Evolutionary conservation across 345 rosid species (phyloP), one percentile per base, ranked within the genome.

Genomic region (Citrus inodora): DNA sequence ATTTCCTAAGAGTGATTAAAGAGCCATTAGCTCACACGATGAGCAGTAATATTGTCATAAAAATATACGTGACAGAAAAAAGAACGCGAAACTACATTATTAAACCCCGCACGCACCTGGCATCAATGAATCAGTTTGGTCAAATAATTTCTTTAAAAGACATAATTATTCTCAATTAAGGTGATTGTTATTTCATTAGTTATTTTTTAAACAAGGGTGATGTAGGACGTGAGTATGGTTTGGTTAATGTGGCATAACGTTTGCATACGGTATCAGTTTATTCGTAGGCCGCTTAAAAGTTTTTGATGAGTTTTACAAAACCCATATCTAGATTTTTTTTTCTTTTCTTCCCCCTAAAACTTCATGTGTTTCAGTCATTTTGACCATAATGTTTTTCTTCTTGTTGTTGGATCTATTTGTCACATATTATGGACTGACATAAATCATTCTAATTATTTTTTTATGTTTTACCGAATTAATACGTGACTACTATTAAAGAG

Each of bases 271-370:
- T 42, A 42, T 42, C 48, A 42, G 48, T 42, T 42, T 42, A 0
- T 42, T 42, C 1, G 11, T 10, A 9, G 4, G 14, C 48, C 48
- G 0, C 3, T 40, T 40, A 0, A 40, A 40, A 40, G 46, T 40
- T 40, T 40, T 42, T 42, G 48, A 42, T 0, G 48, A 42, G 48
- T 10, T 9, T 10, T 42, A 42, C 48, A 42, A 42, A 42, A 42
- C 48, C 48, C 48, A 7, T 3, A 2, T 42, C 48, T 2, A 42
- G 16, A 11, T 42, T 11, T 42, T 40, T 9, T 40, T 35, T 38
- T 2, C 1, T 0, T 0, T 0, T 1, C n/a, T n/a, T n/a, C n/a
- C n/a, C n/a, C 48, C 48, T 9, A 0, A 9, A 0, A 40, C 48
- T 40, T 40, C 14, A 9, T 40, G 14, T 40, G 48, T 40, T 9